Evolutionary conservation across 257 asterid species (phyloP), one percentile per base, ranked within the genome.

Genomic region (Paraleonurus japonicus): DNA sequence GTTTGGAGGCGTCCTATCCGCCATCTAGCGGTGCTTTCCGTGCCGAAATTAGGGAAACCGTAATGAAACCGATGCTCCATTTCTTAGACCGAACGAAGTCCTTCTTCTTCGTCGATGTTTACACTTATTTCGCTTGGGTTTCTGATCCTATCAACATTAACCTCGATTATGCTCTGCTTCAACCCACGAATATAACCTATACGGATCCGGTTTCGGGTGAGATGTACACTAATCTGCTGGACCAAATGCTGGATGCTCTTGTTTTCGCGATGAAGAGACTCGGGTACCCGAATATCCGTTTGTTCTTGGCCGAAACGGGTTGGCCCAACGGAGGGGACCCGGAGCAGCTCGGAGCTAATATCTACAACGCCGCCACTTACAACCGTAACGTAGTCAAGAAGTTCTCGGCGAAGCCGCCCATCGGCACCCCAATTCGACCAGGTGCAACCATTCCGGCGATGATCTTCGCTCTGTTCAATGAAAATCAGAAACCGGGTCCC

Each of bases 261-360:
- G 17, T 79, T 3, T 88, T 79, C 61, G 99, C 99, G 15, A 91
- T 91, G 99, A 70, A 77, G 48, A 67, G 79, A 61, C 78, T 83
- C 53, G 96, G 96, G 65, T 91, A 87, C 80, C 92, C 96, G 45
- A 64, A 91, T 60, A 53, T 85, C 67, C 89, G 96, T 1, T 12
- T 94, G 12, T 89, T 89, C 64, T 10, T 94, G 0, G 99, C 96
- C 2, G 99, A 94, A 75, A 94, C 97, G 15, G 96, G 99, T 53
- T 94, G 99, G 97, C 97, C 97, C 53, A 94, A 78, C 60, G 89
- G 85, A 19, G 91, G 96, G 1, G 95, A 85, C 50, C 66, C 80
- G 16, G 95, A 81, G 50, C 96, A 91, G 75, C 85, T 86, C 61
- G 97, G 99, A 7, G 94, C 86, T 0, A 94, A 77, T 16, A 61